Base-by-base conservation (phyloP, 192 early-diverging fungal species). In the Mortierella hygrophila region DNA sequence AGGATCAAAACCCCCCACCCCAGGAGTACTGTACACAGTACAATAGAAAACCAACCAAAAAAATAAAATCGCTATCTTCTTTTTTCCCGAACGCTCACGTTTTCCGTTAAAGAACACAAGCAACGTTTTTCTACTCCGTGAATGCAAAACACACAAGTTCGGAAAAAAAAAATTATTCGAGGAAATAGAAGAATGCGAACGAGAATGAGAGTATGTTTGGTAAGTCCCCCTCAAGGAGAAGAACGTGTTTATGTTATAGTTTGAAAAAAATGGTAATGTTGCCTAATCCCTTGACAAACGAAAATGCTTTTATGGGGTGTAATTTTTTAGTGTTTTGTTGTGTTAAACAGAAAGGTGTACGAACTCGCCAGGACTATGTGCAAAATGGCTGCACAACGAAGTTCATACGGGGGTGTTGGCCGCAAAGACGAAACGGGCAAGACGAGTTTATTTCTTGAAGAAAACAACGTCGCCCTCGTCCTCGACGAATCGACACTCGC, bases 401-500 rank as follows among this genome's bases (percentile, higher is more conserved):
- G 60, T 29, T 29, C 60, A 65, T 65, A 65, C 60, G 60, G 23
- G n/a, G 60, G n/a, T 0, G n/a, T 0, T 6, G 23, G 20, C 10
- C 55, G 54, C 5, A 13, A 57, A 42, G 54, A 65, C 52, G 65
- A 41, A 68, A 35, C 42, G 20, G 47, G 21, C 20, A 13, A 40
- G 4, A 3, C 21, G 9, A 4, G 10, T 65, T 81, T 92, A 91
- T 63, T 91, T 81, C 68, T 92, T 91, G 63, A 85, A 96, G 82
- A 95, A 95, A 75, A 93, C 83, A 75, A 96, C 82, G 40, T 95
- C 94, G 3, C 97, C 97, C 68, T 97, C 93, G 89, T 98, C 97
- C 82, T 99, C 98, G 37, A 99, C 96, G 85, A 97, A 99, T 83
- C 92, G 88, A 91, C 98, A 99, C 63, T 90, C 74, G 10, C 77